Evolutionary conservation across 1,284 basidiomycete species (phyloP), one percentile per base, ranked within the genome.

Genomic region (Polyporus tsugae): DNA sequence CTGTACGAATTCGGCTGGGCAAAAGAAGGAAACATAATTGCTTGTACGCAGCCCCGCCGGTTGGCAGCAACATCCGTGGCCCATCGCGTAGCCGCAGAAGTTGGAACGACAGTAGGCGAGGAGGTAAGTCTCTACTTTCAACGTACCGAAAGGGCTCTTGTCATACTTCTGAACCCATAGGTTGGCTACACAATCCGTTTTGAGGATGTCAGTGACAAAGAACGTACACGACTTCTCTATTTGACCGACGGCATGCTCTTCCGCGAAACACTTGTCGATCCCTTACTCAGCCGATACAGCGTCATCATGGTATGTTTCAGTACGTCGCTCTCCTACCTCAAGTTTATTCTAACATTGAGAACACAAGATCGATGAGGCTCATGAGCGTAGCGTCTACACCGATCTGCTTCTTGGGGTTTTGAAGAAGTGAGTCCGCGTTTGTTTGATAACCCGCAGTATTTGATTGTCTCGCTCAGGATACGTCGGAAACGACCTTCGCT

Each of bases 231-330:
- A n/a, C 94, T 99, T 78, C 90, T 96, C 67, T 99, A 99, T 81
- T 89, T 99, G 88, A 99, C 98, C 36, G 98, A 99, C 79, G 97
- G 98, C 53, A 97, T 98, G 89, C 88, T 99, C 35, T 96, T 99
- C 76, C 91, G 97, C 68, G 98, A 99, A 82, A 93, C 95, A 44
- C 88, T 99, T 73, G 84, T 95, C 46, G 95, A 98, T 76, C 95
- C 94, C 25, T 80, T 98, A 42, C 84, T 99, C 60, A 94, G 92
- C 76, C 89, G 91, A 39, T 99, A 98, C 76, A 97, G 95, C 76
- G 94, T 97, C 5, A 93, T 99, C 69, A 98, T 99, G 92, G 96
- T 96, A 73, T 65, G 88, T 80, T 6, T 60, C 6, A 33, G 15
- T 53, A 62, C 33, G 13, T 11, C 15, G 15, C 46, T n/a, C 52